Evolutionary conservation across 2,329 filamentous ascomycete species (phyloP), one percentile per base, ranked within the genome.

Genomic region (Clonostachys chloroleuca): DNA sequence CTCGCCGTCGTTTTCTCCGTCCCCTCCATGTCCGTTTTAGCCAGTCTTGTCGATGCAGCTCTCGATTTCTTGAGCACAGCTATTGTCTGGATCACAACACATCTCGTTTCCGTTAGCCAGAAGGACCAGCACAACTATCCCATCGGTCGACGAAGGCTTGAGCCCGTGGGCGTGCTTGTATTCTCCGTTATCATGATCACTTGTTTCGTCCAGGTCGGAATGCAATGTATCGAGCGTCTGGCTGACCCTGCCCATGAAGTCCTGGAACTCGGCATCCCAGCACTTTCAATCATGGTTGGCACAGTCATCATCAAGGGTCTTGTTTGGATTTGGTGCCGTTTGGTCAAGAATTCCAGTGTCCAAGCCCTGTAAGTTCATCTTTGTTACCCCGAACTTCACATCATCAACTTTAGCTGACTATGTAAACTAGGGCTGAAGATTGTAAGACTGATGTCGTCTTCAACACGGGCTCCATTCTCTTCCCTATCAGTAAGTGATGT

Each of bases 151-250:
- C 80, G 16, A 36, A 80, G 85, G 43, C 74, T 94, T 42, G 89
- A 92, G 59, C 89, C 89, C 2, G 77, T 94, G 6, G 89, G 89
- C 30, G 85, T 94, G 3, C 72, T 94, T 6, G 83, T 92, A 47
- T 94, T 92, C 67, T 87, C 85, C 14, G 80, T 92, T 50, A 88
- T 92, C 60, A 94, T 94, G 87, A 86, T 92, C 52, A 91, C 86
- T 0, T 88, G 86, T 1, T 92, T 94, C 67, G 81, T 83, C 54
- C 89, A 94, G 65, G 88, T 94, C 39, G 81, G 77, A 36, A 72
- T 92, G 12, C 73, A 90, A 66, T 88, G 86, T 58, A 66, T 87
- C 33, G 75, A 83, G 52, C 80, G 82, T 3, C 74, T 94, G 8
- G 72, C 74, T 8, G 71, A 74, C 12, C 63, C 73, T 4, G 77